Percentiles rank a stretch among this genome's conserved stretches.
Conservation (phyloP, 1,284 basidiomycete genomes). For the Ceratobasidium sp. region DNA sequence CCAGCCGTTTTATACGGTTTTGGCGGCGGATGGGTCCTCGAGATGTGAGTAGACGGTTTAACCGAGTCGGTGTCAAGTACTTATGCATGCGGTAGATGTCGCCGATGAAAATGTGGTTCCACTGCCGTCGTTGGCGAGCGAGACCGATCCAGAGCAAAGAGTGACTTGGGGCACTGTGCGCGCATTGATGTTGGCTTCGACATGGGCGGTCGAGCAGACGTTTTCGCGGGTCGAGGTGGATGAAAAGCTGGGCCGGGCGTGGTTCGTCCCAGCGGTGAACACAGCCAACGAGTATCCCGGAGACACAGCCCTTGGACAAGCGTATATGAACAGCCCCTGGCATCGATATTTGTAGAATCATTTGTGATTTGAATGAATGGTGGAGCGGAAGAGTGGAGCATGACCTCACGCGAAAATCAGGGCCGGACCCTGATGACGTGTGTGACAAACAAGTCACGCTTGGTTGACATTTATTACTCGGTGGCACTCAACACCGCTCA, state of each 20-base stretch:
- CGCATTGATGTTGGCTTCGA: neutral
- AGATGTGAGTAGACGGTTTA: slow-evolving; percentile 56
- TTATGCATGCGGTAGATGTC: slow-evolving; percentile 53
- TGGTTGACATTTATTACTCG: slow-evolving; percentile 7
- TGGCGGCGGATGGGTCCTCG: slow-evolving; percentile 57
- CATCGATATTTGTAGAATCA: neutral
- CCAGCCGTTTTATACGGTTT: slow-evolving; percentile 66
- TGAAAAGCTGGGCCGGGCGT: slow-evolving; percentile 17
- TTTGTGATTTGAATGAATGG: neutral
- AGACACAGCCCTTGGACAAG: slow-evolving; percentile 1
- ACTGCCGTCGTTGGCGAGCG: slow-evolving; percentile 37
- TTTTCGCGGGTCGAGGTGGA: slow-evolving; percentile 33
- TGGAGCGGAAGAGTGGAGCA: neutral
- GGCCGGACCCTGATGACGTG: slow-evolving; percentile 20
- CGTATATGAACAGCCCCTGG: slow-evolving; percentile 24
- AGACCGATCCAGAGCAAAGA: neutral
- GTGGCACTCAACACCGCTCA: neutral
- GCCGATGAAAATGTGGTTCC: slow-evolving; percentile 60
- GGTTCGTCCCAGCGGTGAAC: slow-evolving; percentile 30
- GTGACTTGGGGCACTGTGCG: neutral
- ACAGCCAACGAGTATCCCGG: slow-evolving; percentile 16
- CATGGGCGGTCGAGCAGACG: slow-evolving; percentile 1
- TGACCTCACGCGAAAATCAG: slow-evolving; percentile 26
- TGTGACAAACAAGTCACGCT: slow-evolving; percentile 41
- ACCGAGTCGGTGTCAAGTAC: neutral